Evolutionary conservation across 306 rosid genomes (phyloP), one percentile per base, ranked within the genome.

Genomic region (Senna siamea): DNA sequence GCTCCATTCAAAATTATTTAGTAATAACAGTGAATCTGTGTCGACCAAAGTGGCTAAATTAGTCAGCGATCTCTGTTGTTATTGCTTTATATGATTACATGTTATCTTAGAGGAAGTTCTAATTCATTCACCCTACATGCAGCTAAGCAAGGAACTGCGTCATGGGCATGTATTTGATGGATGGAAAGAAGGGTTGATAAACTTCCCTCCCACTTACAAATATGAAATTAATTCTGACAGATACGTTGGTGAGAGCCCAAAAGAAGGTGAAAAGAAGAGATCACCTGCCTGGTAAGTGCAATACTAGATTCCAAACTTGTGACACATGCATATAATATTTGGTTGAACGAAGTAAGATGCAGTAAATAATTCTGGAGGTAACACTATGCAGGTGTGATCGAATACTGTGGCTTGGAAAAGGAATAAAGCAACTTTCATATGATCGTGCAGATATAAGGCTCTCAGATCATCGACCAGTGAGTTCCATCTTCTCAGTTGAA

Each of bases 191-290:
- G 99, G 96, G 61, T 38, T 26, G 59, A 84, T 92, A 78, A 87
- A 88, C 17, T 94, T 94, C 79, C 90, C 97, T 55, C 99, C 99
- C 13, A 94, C 99, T 48, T 94, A 94, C 82, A 94, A 94, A 69
- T 94, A 94, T 78, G 97, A 85, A 73, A 50, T 84, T 72, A 84
- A 92, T 78, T 79, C 95, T 6, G 81, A 87, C 77, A 84, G 82
- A 89, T 94, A 89, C 78, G 82, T 87, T 18, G 96, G 99, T 19
- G 92, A 88, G 83, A 81, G 70, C 66, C 88, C 84, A 8, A 92
- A 80, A 82, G 98, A 93, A 72, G 95, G 96, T 15, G 97, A 89
- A 76, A 92, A 91, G 90, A 93, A 66, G 66, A 85, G 99, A 83
- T 82, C 97, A 75, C 99, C 99, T 43, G 99, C 99, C 44, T 94